Percentiles rank a stretch among this genome's conserved stretches.
phyloP scores from a whole-genome alignment of 176 grass and related monocot species.

The Melocanna baccifera region DNA sequence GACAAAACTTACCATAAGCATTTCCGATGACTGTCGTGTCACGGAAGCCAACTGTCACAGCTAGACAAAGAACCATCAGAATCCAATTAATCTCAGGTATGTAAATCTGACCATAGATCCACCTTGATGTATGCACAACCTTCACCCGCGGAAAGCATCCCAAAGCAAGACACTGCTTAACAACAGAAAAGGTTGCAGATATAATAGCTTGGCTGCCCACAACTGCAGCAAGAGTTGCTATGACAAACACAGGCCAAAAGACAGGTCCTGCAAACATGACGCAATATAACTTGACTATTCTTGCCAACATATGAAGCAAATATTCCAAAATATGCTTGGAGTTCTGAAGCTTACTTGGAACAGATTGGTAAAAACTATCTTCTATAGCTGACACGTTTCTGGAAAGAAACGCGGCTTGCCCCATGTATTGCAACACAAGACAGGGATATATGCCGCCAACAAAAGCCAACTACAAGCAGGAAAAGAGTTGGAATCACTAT shows the following conservation, averaged over 20 bases:
- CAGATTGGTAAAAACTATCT: slow-evolving; percentile 59
- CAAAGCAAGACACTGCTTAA: slow-evolving; percentile 71
- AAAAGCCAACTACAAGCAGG: slow-evolving; percentile 59
- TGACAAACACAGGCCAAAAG: slow-evolving; percentile 76
- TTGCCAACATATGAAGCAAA: not conserved
- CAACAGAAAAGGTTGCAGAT: slow-evolving; percentile 76
- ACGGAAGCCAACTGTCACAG: slow-evolving; percentile 54
- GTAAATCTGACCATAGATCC: slow-evolving; percentile 77
- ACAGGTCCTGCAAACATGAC: slow-evolving; percentile 49
- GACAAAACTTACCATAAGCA: slow-evolving; percentile 70
- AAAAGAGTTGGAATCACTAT: slow-evolving; percentile 4
- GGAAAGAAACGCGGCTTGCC: slow-evolving; percentile 78
- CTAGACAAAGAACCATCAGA: slow-evolving; percentile 71
- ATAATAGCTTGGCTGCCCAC: slow-evolving; percentile 74
- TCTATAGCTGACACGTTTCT: slow-evolving; percentile 36
- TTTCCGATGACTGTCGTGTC: slow-evolving; percentile 61
- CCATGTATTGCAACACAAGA: slow-evolving; percentile 80
- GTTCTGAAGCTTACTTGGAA: slow-evolving; percentile 57
- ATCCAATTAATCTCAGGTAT: slow-evolving; percentile 90
- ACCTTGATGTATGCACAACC: slow-evolving; percentile 79
- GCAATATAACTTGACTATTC: not conserved
- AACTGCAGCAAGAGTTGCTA: slow-evolving; percentile 70
- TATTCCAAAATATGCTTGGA: not conserved
- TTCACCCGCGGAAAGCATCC: slow-evolving; percentile 76
- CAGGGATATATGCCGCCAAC: slow-evolving; percentile 63